Conservation (phyloP, 1,139 yeast genomes). For the Saccharomyces hybrid region DNA sequence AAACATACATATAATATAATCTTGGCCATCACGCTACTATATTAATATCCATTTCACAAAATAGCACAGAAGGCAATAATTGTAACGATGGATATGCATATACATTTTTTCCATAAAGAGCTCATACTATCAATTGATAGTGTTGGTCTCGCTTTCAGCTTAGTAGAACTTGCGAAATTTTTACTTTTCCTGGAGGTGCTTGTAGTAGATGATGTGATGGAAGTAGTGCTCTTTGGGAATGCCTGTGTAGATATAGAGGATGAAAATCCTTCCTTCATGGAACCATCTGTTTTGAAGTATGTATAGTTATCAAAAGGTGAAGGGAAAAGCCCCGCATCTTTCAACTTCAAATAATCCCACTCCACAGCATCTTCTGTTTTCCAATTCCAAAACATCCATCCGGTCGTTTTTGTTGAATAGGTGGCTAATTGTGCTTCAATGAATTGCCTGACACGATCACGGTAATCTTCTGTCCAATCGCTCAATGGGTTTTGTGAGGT, state of each 20-base stretch:
- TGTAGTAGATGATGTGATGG: slow-evolving; percentile 1
- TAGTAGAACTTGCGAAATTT: background rate
- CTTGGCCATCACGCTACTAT: background rate
- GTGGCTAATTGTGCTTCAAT: slow-evolving; percentile 46
- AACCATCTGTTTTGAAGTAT: slow-evolving; percentile 28
- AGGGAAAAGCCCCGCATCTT: slow-evolving; percentile 47
- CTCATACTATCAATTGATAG: background rate
- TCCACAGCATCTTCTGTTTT: slow-evolving; percentile 55
- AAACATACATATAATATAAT: background rate
- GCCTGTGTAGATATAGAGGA: slow-evolving; percentile 15
- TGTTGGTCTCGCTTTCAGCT: background rate
- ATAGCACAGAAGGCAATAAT: background rate
- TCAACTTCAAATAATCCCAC: slow-evolving; percentile 54
- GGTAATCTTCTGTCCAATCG: slow-evolving; percentile 33
- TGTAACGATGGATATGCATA: background rate
- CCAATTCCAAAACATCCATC: slow-evolving; percentile 68
- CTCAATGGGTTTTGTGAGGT: slow-evolving; percentile 17
- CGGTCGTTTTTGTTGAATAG: slow-evolving; percentile 38
- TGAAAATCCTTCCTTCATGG: slow-evolving; percentile 12
- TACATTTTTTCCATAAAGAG: background rate
- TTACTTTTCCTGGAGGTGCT: slow-evolving; percentile 1
- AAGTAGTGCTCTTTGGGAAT: slow-evolving; percentile 8
- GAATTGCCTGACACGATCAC: slow-evolving; percentile 37
- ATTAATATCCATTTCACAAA: background rate
- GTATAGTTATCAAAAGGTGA: slow-evolving; percentile 43